A percentile compares a stretch with the other conserved stretches of the same genome.
phyloP scores from a whole-genome alignment of 1,284 basidiomycete species.

The Mrakiaceae sp. region DNA sequence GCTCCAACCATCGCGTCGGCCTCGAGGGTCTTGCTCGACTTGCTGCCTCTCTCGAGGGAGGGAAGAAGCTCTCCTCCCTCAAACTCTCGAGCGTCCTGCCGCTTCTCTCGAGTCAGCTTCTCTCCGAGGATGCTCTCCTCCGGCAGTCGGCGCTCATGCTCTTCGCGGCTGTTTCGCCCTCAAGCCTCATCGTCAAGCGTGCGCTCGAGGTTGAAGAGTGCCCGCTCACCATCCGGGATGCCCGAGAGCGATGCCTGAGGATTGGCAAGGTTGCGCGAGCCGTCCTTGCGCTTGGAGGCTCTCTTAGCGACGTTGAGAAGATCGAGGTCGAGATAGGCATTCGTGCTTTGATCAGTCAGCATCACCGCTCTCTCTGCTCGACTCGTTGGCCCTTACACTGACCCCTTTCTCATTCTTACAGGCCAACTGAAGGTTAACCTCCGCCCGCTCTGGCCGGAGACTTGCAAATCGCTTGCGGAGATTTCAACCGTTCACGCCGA shows the following conservation, averaged over 20 bases:
- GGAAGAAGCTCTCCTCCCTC: not conserved
- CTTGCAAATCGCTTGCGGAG: constrained; percentile 53
- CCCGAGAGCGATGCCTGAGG: constrained; percentile 46
- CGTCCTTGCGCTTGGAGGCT: constrained; percentile 42
- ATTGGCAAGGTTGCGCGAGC: constrained; percentile 43
- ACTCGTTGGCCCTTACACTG: not conserved
- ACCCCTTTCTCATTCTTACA: constrained; percentile 15
- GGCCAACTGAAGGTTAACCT: constrained; percentile 86
- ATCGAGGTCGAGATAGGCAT: constrained; percentile 41
- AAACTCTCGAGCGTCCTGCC: constrained; percentile 7
- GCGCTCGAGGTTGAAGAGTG: constrained; percentile 64
- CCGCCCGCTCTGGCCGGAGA: constrained; percentile 76
- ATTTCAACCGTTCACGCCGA: constrained; percentile 53
- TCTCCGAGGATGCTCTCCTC: constrained; percentile 38
- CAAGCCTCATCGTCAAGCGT: constrained; percentile 45
- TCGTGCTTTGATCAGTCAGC: constrained; percentile 23
- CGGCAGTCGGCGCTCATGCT: constrained; percentile 34
- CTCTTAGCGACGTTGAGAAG: constrained; percentile 22
- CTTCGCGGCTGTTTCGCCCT: constrained; percentile 24
- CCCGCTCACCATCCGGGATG: constrained; percentile 59
- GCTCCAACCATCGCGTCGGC: not conserved
- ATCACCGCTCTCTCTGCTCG: not conserved
- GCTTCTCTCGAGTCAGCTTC: constrained; percentile 28
- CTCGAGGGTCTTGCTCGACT: constrained; percentile 6
- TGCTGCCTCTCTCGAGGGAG: constrained; percentile 8